A percentile compares a stretch with the other conserved stretches of the same genome.
phyloP scores from a whole-genome alignment of 768 basidiomycete species.

The Tylopilus intermedius region DNA sequence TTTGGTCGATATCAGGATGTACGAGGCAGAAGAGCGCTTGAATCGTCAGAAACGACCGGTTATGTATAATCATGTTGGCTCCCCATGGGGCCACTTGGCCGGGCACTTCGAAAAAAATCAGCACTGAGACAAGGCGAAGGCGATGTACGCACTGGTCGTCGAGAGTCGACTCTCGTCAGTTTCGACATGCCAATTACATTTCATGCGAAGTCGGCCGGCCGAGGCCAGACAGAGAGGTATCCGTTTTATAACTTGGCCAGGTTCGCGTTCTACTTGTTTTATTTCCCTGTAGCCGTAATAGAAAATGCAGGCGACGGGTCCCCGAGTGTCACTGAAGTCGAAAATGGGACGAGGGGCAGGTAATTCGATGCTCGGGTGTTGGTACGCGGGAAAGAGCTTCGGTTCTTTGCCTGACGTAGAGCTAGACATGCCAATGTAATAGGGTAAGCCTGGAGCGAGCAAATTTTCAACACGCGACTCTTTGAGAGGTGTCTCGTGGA shows the following conservation, averaged over 20 bases:
- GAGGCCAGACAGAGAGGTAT: constrained; percentile 3
- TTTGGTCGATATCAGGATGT: constrained; percentile 5
- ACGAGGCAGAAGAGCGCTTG: constrained; percentile 17
- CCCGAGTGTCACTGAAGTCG: not conserved
- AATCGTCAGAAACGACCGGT: constrained; percentile 13
- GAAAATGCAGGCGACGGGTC: constrained; percentile 1
- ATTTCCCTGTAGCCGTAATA: constrained; percentile 2
- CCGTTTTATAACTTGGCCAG: not conserved
- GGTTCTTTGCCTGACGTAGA: constrained; percentile 11
- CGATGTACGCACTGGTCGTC: not conserved
- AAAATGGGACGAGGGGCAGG: not conserved
- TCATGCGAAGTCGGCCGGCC: constrained; percentile 1
- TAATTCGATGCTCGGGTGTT: not conserved
- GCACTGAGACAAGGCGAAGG: too few relatives aligned
- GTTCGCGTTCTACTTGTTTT: not conserved
- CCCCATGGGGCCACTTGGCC: constrained; percentile 7
- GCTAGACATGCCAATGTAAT: constrained; percentile 11
- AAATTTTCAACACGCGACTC: constrained; percentile 10
- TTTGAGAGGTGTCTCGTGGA: constrained; percentile 6
- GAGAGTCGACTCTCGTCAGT: constrained; percentile 10
- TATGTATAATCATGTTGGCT: constrained; percentile 7
- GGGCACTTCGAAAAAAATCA: constrained; percentile 4
- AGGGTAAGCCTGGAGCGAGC: constrained; percentile 14
- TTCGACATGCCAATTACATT: constrained; percentile 6
- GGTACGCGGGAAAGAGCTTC: constrained; percentile 8